phyloP scores from a whole-genome alignment of 2,329 filamentous ascomycete genomes.

The Ophiosphaerella narmari region DNA sequence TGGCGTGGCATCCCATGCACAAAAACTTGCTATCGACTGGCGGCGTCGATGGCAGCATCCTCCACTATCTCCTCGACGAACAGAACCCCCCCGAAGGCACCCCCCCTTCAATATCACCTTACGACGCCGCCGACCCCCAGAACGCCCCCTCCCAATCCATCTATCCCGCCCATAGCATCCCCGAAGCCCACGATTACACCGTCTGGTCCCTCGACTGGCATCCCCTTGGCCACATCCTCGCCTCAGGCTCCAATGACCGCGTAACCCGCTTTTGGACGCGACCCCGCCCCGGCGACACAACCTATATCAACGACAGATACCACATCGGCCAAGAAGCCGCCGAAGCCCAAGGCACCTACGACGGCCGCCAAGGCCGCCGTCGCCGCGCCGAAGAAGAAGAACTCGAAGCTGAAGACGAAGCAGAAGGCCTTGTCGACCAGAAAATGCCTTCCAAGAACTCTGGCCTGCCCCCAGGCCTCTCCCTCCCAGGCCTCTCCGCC shows the following conservation, averaged over 20 bases:
- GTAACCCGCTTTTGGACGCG: constrained; percentile 97
- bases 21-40: constrained; percentile 87
- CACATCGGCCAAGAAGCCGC: constrained; percentile 94
- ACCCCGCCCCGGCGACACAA: constrained; percentile 82
- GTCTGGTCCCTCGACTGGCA: constrained; percentile 99
- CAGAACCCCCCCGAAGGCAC: constrained; percentile 81
- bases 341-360: constrained; percentile 94
- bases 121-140: constrained; percentile 79
- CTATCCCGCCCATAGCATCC: constrained; percentile 83
- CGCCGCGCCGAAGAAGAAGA: constrained; percentile 91
- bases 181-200: constrained; percentile 89
- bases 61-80: constrained; percentile 95
- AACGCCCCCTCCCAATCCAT: constrained; percentile 88
- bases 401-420: constrained; percentile 89
- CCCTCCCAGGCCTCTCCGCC: constrained; percentile 38
- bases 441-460: constrained; percentile 69
- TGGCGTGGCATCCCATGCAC: constrained; percentile 94
- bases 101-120: constrained; percentile 74
- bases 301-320: constrained; percentile 85
- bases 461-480: constrained; percentile 65
- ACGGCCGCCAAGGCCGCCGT: constrained; percentile 74
- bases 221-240: constrained; percentile 90
- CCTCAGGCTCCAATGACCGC: constrained; percentile 93
- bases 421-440: constrained; percentile 90
- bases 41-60: constrained; percentile 84